phyloP scores from a whole-genome alignment of 139 green algal species.

The Volvox africanus region DNA sequence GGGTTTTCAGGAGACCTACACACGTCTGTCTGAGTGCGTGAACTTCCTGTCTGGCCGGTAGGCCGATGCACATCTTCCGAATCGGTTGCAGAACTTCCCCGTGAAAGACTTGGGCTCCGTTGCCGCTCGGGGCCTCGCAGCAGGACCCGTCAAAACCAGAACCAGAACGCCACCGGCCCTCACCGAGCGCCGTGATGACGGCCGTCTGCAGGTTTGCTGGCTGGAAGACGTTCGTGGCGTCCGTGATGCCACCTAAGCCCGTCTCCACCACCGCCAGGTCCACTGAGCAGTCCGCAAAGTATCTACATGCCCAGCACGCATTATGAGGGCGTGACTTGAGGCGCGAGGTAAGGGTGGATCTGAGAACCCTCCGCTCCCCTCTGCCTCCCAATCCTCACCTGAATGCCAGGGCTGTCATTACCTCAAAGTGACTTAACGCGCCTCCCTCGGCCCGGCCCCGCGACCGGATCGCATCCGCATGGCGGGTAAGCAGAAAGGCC shows the following conservation, averaged over 20 bases:
- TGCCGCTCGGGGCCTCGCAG: no score
- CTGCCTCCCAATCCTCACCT: slow-evolving; percentile 18
- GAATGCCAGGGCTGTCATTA: slow-evolving; percentile 83
- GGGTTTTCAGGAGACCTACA: no score
- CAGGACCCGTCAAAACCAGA: no score
- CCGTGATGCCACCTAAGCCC: slow-evolving; percentile 82
- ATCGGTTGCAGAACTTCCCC: no score
- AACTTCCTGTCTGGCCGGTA: no score
- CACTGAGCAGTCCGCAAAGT: slow-evolving; percentile 79
- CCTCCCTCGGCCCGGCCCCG: slow-evolving; percentile 49
- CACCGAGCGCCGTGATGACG: slow-evolving; percentile 69
- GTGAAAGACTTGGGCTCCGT: no score
- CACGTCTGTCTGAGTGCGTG: no score
- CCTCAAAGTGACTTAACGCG: slow-evolving; percentile 88
- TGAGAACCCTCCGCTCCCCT: not conserved
- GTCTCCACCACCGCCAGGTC: slow-evolving; percentile 89
- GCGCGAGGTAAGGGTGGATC: not conserved
- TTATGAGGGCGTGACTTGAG: not conserved
- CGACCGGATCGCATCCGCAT: slow-evolving; percentile 5
- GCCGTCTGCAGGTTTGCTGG: slow-evolving; percentile 57
- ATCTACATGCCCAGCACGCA: slow-evolving; percentile 47
- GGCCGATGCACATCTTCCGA: no score
- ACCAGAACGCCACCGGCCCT: not conserved
- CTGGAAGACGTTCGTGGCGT: slow-evolving; percentile 90
- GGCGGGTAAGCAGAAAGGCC: not conserved